Base-by-base conservation (phyloP, 768 basidiomycete genomes). In the button mushroom (Agaricus bisporus) region DNA sequence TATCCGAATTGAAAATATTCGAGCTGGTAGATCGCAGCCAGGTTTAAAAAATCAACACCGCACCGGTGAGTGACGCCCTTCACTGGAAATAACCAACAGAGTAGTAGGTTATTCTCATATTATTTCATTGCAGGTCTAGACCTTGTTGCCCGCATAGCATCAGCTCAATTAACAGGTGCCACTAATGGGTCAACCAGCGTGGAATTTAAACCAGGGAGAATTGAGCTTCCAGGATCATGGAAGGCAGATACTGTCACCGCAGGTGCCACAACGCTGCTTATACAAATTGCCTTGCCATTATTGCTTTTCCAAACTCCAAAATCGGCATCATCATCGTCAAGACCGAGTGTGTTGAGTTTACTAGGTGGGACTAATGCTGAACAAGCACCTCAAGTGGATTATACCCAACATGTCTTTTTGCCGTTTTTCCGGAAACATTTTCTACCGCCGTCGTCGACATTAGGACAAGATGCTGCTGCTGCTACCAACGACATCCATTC, bases 41-140 rank as follows among this genome's bases (percentile, higher is more conserved):
- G 88, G 88, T 1, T 69, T 91, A 36, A 86, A 78, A 61, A 80
- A 79, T 44, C 88, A 91, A 61, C 88, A 91, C 64, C 79, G 79
- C 46, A 78, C 83, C 59, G 88, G 86, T 81, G 51, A 15, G 67
- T 35, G 35, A 25, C 20, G 9, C 51, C 25, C 7, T 32, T n/a
- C 48, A 32, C 32, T 8, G 11, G 32, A 0, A 32, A 32, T 11
- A 7, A 32, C 29, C 11, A 7, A 32, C 11, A 32, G 7, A 32
- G 29, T 11, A 32, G 29, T 32, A 6, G 29, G 29, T 5, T 32
- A 11, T 32, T 32, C 29, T 32, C 29, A 1, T 43, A 0, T 41
- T 41, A 38, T 29, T 6, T 38, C 10, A 8, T 38, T 43, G 12
- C 55, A 88, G 88, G 88, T 2, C 68, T 89, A 36, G 74, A 81